These are phyloP conservation scores for Picea glauca DNA, from an alignment of 75 land plant species.

Conservation along the genomic window DNA sequence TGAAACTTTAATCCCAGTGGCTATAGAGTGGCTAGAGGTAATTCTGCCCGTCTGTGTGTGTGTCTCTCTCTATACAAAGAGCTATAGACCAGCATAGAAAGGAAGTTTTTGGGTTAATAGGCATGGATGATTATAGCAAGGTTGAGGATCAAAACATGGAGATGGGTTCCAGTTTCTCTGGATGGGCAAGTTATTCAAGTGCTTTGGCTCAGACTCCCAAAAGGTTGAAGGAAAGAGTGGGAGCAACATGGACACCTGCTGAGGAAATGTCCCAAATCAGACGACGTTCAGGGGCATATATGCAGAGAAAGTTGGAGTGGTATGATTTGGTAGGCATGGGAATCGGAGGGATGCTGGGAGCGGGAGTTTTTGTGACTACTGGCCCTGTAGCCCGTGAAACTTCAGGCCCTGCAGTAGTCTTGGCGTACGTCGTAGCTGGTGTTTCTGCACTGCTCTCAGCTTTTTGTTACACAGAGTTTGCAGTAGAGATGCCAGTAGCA, in stretches of 20 bases:
- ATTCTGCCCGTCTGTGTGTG: too few relatives aligned
- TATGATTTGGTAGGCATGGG: slow-evolving; percentile 62
- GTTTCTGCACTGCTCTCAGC: slow-evolving; percentile 81
- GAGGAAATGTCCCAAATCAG: slow-evolving; percentile 43
- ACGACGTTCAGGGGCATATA: slow-evolving; percentile 55
- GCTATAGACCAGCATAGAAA: too few relatives aligned
- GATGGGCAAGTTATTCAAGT: slow-evolving; percentile 44
- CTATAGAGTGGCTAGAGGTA: too few relatives aligned
- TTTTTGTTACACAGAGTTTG: slow-evolving; percentile 86
- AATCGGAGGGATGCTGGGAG: slow-evolving; percentile 78
- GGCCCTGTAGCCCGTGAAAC: slow-evolving; percentile 46
- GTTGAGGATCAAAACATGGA: too few relatives aligned
- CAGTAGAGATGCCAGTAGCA: slow-evolving; percentile 80
- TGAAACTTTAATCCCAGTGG: too few relatives aligned
- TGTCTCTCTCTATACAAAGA: too few relatives aligned
- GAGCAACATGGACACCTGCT: slow-evolving; percentile 40
- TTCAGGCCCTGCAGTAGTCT: slow-evolving; percentile 73
- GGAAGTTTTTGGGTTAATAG: too few relatives aligned
- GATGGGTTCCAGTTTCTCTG: slow-evolving; percentile 28
- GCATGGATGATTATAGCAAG: too few relatives aligned
- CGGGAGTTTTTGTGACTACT: slow-evolving; percentile 79
- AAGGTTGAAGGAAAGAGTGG: slow-evolving; percentile 40
- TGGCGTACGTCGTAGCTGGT: slow-evolving; percentile 73
- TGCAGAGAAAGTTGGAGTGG: slow-evolving; percentile 65
- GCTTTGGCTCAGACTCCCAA: slow-evolving; percentile 48